Evolutionary conservation across 768 basidiomycete species (phyloP), one percentile per base, ranked within the genome.

Genomic region (Lentinula sp.): DNA sequence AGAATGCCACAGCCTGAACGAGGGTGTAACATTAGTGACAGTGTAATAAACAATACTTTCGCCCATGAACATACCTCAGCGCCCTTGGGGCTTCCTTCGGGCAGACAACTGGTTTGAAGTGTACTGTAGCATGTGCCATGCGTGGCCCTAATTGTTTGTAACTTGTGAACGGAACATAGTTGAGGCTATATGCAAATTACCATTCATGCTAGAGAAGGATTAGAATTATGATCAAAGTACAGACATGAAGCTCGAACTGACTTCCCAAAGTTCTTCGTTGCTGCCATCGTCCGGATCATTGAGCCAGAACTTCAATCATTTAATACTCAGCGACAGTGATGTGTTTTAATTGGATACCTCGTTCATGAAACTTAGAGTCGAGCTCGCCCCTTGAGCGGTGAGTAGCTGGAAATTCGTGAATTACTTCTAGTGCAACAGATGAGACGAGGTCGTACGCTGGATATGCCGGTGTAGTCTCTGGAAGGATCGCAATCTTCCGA

Each of bases 251-350:
- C 81, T 36, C 65, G 28, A 28, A 28, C 28, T 28, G 28, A 85
- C 86, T 77, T 85, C 81, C 89, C 88, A 91, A 68, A 90, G 85
- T 41, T 79, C 67, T 66, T 90, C 82, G 64, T 83, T 83, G 16
- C 77, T 64, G 6, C 85, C 87, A 63, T 80, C 74, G 46, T 56
- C 55, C 1, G 55, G 55, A 39, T 77, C 78, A 64, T 88, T 81
- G 35, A 87, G 74, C 87, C 88, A 90, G 67, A 75, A 83, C 81
- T 82, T 13, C 35, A 41, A 10, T 20, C 12, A 23, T 6, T 8
- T 8, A 39, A 39, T 39, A 39, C 3, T 41, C 6, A 41, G 8
- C 2, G 9, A 15, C 33, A 20, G 3, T 10, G 15, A 9, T 5
- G n/a, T 10, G 3, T 10, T 18, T 55, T 7, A 0, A 49, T 6